Base-by-base conservation (phyloP, 768 basidiomycete species). In the Tricholoma hemisulphureum region DNA sequence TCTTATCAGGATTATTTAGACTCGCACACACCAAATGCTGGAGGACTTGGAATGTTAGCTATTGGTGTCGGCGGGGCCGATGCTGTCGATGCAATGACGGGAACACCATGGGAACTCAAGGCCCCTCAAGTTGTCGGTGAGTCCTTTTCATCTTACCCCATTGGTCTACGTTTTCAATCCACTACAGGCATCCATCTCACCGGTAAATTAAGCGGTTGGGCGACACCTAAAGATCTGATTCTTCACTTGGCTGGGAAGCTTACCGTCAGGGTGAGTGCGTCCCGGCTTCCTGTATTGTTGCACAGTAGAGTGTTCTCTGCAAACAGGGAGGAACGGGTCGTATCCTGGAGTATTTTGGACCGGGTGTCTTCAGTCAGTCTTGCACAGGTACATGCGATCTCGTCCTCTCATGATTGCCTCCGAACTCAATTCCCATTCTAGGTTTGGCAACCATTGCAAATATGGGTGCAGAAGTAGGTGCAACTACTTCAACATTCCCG, bases 391-490 rank as follows among this genome's bases (percentile, higher is more conserved):
- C 61, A 72, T 49, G 37, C 45, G 6, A 45, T 4, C 39, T 9
- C 10, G 39, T 26, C 51, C 26, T 6, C 37, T 28, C 20, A 6
- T 23, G 37, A 13, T 53, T 37, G 41, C 9, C 55, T 34, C 13
- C 1, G 23, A n/a, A 18, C 46, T 37, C 45, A 49, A 57, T 13
- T 45, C 23, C 51, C 31, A 20, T 35, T 10, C 6, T 51, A 90
- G 91, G 92, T 55, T 76, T 97, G 54, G 97, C 96, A 1, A 98
- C 97, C 2, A 90, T 99, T 55, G 90, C 93, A 43, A 98, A 99
- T 73, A 99, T 98, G 97, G 97, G 97, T 51, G 97, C 97, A 11
- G 97, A 99, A 78, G 95, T 98, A n/a, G 97, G 97, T 35, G 97
- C 97, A n/a, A 99, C 97, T 1, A 98, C 97, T 0, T 96, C 95